phyloP scores from a whole-genome alignment of 2,329 filamentous ascomycete genomes.

The Rhynchosporium secalis region DNA sequence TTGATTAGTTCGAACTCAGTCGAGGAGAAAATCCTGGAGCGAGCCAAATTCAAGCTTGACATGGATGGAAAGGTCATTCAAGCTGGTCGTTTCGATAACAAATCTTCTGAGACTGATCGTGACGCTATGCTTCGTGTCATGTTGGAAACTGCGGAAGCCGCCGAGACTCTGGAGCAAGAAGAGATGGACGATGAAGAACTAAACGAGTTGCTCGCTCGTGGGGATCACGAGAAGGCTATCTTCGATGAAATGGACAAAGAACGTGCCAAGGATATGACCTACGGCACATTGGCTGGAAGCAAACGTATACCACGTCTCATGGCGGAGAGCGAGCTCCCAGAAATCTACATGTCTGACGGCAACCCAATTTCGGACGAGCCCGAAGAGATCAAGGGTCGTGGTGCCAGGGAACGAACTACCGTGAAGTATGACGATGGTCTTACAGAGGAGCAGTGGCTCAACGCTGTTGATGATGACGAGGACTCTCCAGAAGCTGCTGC shows the following conservation, averaged over 20 bases:
- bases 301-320: conserved; percentile 77
- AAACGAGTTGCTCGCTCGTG: conserved; percentile 90
- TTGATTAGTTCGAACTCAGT: conserved; percentile 96
- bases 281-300: conserved; percentile 65
- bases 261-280: conserved; percentile 62
- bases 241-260: conserved; percentile 87
- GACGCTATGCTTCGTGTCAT: conserved; percentile 94
- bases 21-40: conserved; percentile 97
- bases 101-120: conserved; percentile 96
- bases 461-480: conserved; percentile 95
- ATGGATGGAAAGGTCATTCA: conserved; percentile 99
- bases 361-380: conserved; percentile 77
- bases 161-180: conserved; percentile 73
- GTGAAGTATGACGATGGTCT: conserved; percentile 96
- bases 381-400: conserved; percentile 78
- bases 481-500: conserved; percentile 92
- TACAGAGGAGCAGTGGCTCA: conserved; percentile 98
- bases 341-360: conserved; percentile 89
- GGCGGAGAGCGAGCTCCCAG: conserved; percentile 82
- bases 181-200: conserved; percentile 99
- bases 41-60: conserved; percentile 95
- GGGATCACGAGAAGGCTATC: conserved; percentile 70
- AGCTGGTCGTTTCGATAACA: conserved; percentile 98
- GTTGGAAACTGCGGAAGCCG: conserved; percentile 77
- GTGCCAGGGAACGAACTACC: conserved; percentile 89